Conservation (phyloP, 1,284 basidiomycete genomes). For the Ganoderma sinense region DNA sequence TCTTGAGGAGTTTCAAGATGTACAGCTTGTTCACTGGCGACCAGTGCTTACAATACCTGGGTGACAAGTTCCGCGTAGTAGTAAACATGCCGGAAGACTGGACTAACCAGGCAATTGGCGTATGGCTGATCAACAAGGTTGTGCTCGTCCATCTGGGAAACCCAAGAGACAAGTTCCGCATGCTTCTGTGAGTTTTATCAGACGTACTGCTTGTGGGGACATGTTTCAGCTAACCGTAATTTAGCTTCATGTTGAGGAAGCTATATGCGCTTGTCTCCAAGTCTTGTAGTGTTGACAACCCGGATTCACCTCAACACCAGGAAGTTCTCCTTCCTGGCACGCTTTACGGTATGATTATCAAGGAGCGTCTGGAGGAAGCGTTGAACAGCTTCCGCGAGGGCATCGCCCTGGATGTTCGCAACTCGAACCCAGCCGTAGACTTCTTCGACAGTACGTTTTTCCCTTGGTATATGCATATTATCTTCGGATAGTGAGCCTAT, state of each 20-base stretch:
- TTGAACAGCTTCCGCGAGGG: conserved; percentile 79
- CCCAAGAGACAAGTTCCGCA: conserved; percentile 95
- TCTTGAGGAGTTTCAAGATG: conserved; percentile 96
- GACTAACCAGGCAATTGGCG: conserved; percentile 86
- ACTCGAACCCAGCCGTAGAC: conserved; percentile 78
- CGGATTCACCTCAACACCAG: conserved; percentile 98
- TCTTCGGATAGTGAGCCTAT: conserved; percentile 18
- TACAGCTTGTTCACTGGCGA: conserved; percentile 91
- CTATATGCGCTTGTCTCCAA: conserved; percentile 93
- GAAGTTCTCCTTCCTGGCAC: conserved; percentile 96
- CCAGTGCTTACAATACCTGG: conserved; percentile 96
- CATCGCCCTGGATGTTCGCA: conserved; percentile 80
- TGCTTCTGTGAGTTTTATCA: conserved; percentile 80
- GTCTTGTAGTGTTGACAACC: conserved; percentile 94
- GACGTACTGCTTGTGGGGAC: not conserved
- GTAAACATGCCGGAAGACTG: conserved; percentile 94
- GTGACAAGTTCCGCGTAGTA: conserved; percentile 96
- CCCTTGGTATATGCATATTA: not conserved
- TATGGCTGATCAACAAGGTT: conserved; percentile 87
- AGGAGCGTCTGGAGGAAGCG: conserved; percentile 95
- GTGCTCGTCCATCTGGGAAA: conserved; percentile 91
- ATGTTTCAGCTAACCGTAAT: not conserved
- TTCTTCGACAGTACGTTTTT: conserved; percentile 81
- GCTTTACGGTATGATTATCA: conserved; percentile 97
- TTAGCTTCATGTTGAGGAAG: conserved; percentile 98